phyloP scores from a whole-genome alignment of 768 basidiomycete genomes.

The Nidula microcarpa region DNA sequence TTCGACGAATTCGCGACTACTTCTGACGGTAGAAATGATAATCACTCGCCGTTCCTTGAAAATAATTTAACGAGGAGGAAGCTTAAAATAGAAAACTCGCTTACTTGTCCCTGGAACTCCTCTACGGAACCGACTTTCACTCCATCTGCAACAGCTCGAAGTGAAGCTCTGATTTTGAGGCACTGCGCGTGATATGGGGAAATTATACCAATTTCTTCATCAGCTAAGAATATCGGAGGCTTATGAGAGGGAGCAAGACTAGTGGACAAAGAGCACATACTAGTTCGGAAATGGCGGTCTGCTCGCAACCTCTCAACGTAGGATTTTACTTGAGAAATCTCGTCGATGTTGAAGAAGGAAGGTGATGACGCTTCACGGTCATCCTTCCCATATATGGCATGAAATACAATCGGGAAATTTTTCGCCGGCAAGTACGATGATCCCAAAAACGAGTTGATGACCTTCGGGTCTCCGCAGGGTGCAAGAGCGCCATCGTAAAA shows the following conservation, averaged over 20 bases:
- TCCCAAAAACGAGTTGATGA: conserved; percentile 35
- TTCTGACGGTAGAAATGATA: conserved; percentile 57
- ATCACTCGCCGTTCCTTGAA: conserved; percentile 51
- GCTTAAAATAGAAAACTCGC: conserved; percentile 27
- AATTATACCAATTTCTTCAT: conserved; percentile 57
- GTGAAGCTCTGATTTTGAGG: conserved; percentile 36
- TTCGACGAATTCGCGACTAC: conserved; percentile 48
- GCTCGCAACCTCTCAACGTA: conserved; percentile 39
- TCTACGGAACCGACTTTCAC: conserved; percentile 66
- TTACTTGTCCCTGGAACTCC: conserved; percentile 64
- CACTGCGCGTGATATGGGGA: conserved; percentile 63
- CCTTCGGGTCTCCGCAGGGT: conserved; percentile 35
- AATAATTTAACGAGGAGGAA: conserved; percentile 22
- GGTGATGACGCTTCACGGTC: conserved; percentile 65
- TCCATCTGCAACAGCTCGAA: conserved; percentile 29
- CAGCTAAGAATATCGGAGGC: conserved; percentile 24
- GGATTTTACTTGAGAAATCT: conserved; percentile 47
- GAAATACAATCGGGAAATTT: conserved; percentile 61
- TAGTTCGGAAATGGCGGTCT: conserved; percentile 31
- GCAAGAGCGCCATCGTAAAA: conserved; percentile 59
- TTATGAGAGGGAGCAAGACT: neutral
- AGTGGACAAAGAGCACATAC: conserved; percentile 22
- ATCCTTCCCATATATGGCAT: conserved; percentile 57
- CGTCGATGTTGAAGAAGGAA: conserved; percentile 69
- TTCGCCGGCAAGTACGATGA: conserved; percentile 37